A percentile compares a stretch with the other conserved stretches of the same genome.
phyloP scores from a whole-genome alignment of 306 rosid genomes.

The Benincasa hispida region DNA sequence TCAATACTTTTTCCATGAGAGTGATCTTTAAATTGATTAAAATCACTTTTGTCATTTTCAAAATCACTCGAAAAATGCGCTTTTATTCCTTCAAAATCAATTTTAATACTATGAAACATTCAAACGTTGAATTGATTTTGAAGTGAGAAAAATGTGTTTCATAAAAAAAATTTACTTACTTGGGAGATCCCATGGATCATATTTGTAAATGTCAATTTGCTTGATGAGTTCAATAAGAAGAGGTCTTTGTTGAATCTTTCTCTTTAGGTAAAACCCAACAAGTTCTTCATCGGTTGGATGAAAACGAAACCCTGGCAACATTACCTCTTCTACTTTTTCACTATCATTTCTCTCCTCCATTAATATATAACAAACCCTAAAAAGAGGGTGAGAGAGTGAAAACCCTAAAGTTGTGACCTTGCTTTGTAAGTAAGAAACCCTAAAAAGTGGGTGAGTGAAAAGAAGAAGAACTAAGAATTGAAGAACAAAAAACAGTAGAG shows the following conservation, averaged over 20 bases:
- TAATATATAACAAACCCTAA: not conserved
- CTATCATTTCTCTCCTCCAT: conserved; percentile 8
- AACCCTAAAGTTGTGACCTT: not conserved
- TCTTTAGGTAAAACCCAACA: conserved; percentile 85
- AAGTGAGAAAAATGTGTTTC: too few relatives aligned
- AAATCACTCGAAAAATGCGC: too few relatives aligned
- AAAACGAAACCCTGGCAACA: conserved; percentile 92
- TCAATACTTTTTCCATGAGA: too few relatives aligned
- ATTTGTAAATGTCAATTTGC: conserved; percentile 87
- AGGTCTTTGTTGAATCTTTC: conserved; percentile 80
- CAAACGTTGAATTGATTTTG: too few relatives aligned
- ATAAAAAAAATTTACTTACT: conserved; percentile 31
- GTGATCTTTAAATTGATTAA: too few relatives aligned
- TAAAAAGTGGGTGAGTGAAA: not conserved
- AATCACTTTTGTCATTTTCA: too few relatives aligned
- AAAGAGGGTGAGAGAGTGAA: too few relatives aligned
- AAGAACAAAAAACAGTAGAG: not conserved
- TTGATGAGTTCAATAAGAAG: conserved; percentile 85
- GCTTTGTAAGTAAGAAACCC: conserved; percentile 1
- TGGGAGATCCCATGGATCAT: conserved; percentile 99
- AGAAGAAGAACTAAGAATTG: not conserved
- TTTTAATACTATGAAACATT: too few relatives aligned
- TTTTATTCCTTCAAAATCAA: too few relatives aligned
- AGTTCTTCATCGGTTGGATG: conserved; percentile 99
- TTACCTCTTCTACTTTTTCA: conserved; percentile 62